Evolutionary conservation across 441 rosid species (phyloP).

Genomic region (Euphorbia schlechtendalii): DNA sequence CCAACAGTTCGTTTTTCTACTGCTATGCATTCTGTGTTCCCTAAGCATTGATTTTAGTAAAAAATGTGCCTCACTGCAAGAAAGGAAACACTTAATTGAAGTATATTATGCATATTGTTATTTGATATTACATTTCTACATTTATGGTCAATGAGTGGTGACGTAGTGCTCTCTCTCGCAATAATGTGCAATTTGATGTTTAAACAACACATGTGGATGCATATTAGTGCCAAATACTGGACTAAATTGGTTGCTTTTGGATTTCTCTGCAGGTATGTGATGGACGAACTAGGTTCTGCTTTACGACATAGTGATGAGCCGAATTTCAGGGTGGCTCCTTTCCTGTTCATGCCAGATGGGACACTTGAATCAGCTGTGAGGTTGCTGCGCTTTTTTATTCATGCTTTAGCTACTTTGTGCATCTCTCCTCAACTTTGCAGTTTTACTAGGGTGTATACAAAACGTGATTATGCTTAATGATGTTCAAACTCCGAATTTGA

Average conservation of each 20-base stretch:
- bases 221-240: background rate
- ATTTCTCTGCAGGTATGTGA: conserved; percentile 64
- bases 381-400: conserved; percentile 26
- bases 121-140: background rate
- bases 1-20: background rate
- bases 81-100: background rate
- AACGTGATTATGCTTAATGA: background rate
- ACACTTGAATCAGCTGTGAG: conserved; percentile 81
- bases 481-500: conserved; percentile 4
- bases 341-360: conserved; percentile 87
- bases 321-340: conserved; percentile 82
- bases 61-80: background rate
- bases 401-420: conserved; percentile 12
- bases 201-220: too few relatives aligned
- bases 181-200: background rate
- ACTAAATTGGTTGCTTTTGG: conserved; percentile 10
- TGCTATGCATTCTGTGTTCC: too few relatives aligned
- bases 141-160: background rate
- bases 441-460: background rate
- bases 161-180: background rate
- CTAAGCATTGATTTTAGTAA: background rate
- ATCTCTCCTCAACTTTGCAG: background rate
- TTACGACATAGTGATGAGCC: conserved; percentile 83
- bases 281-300: conserved; percentile 96
- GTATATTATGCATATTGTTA: background rate